These are phyloP conservation scores for Apophysomyces ossiformis DNA, from an alignment of 371 early-diverging fungal species.

Conservation along the genomic window DNA sequence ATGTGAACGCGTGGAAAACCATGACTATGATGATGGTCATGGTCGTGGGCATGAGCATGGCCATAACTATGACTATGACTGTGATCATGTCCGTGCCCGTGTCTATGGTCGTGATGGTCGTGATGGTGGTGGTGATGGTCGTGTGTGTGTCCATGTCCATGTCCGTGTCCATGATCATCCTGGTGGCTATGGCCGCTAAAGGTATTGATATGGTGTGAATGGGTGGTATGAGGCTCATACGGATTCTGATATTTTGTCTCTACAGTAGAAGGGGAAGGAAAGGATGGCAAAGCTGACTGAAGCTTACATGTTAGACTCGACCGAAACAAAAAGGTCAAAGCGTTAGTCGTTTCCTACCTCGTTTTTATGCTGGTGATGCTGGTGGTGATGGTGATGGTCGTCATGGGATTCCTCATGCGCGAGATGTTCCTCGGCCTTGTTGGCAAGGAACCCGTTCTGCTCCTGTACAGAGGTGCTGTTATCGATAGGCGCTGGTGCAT, in stretches of 20 bases:
- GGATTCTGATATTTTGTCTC: not conserved
- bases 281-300: too few relatives aligned
- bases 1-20: constrained; percentile 27
- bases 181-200: constrained; percentile 23
- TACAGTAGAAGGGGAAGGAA: not conserved
- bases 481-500: not conserved
- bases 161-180: constrained; percentile 27
- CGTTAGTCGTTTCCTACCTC: not conserved
- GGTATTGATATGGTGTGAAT: constrained; percentile 7
- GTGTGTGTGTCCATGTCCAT: constrained; percentile 22
- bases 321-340: too few relatives aligned
- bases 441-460: not conserved
- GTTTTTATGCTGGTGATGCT: not conserved
- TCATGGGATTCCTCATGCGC: not conserved
- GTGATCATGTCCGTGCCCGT: constrained; percentile 13
- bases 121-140: constrained; percentile 15
- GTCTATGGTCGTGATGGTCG: constrained; percentile 16
- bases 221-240: constrained; percentile 7
- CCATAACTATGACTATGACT: constrained; percentile 25
- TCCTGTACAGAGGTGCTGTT: not conserved
- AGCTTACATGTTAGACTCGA: too few relatives aligned
- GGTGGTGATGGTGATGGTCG: not conserved
- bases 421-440: constrained; percentile 4
- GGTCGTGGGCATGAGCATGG: constrained; percentile 30
- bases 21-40: constrained; percentile 31